Conservation (phyloP, 495 filamentous ascomycete genomes). For the Amniculicola lignicola region DNA sequence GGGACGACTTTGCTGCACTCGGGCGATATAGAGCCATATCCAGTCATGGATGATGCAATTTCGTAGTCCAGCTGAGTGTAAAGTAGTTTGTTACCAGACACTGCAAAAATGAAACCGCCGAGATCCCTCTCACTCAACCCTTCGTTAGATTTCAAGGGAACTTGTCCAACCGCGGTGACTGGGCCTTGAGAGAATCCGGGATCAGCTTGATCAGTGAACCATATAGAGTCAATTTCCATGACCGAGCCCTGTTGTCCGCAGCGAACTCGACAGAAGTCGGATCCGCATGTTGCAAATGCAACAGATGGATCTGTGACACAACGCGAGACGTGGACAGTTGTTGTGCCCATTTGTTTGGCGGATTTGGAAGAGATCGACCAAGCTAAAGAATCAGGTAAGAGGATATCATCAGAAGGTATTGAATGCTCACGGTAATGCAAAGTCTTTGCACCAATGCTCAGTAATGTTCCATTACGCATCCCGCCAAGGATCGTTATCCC, state of each 20-base stretch:
- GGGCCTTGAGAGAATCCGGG: slow-evolving; percentile 28
- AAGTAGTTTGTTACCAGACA: slow-evolving; percentile 47
- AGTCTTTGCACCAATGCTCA: not conserved
- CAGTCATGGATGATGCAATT: slow-evolving; percentile 25
- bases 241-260: not conserved
- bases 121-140: slow-evolving; percentile 29
- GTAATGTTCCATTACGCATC: slow-evolving; percentile 35
- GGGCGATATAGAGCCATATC: not conserved
- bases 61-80: slow-evolving; percentile 49
- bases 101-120: slow-evolving; percentile 32
- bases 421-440: not conserved
- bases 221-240: slow-evolving; percentile 35
- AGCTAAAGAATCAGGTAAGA: no score
- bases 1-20: slow-evolving; percentile 47
- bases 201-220: slow-evolving; percentile 32
- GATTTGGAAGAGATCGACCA: not conserved
- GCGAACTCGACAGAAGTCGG: slow-evolving; percentile 26
- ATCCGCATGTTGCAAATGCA: slow-evolving; percentile 31
- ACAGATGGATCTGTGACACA: slow-evolving; percentile 10
- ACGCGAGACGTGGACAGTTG: slow-evolving; percentile 9
- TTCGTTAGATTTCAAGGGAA: slow-evolving; percentile 18
- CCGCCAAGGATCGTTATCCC: slow-evolving; percentile 30
- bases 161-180: slow-evolving; percentile 23
- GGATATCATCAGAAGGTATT: not conserved
- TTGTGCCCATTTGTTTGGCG: slow-evolving; percentile 14